Percentiles rank a stretch among this genome's conserved stretches.
Conservation (phyloP, 805 yeast genomes). For the Schizosaccharomyces osmophilus region DNA sequence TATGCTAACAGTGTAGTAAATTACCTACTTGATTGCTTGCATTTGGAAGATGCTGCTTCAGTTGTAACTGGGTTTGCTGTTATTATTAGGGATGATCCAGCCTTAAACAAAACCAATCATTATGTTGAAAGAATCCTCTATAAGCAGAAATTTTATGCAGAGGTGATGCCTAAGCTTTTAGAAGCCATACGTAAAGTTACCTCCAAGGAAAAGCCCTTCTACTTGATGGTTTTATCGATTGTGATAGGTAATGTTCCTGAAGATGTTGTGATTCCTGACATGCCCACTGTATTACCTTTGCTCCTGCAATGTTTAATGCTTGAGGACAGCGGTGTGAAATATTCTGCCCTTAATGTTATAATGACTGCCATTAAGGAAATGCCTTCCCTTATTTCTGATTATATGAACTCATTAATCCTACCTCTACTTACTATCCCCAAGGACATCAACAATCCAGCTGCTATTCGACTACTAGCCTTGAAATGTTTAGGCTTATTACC, state of each 20-base stretch:
- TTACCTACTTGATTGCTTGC: not conserved
- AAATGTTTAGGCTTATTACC: not conserved
- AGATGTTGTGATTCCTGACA: slow-evolving; percentile 37
- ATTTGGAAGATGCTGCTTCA: not conserved
- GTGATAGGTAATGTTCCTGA: slow-evolving; percentile 41
- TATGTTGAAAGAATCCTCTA: slow-evolving; percentile 42
- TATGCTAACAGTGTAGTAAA: not conserved
- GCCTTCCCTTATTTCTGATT: not conserved
- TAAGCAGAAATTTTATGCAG: slow-evolving; percentile 56
- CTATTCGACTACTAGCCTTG: not conserved
- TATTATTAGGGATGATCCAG: slow-evolving; percentile 39
- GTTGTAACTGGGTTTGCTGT: slow-evolving; percentile 23
- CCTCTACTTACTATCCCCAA: not conserved
- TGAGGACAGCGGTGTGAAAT: slow-evolving; percentile 4
- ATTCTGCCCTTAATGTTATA: not conserved
- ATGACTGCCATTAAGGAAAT: not conserved
- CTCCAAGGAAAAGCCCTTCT: slow-evolving; percentile 8
- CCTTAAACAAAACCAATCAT: slow-evolving; percentile 29
- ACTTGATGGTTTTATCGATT: slow-evolving; percentile 40
- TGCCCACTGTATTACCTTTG: slow-evolving; percentile 43
- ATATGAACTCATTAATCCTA: not conserved
- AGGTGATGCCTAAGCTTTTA: slow-evolving; percentile 32
- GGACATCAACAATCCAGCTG: not conserved
- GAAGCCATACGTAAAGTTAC: slow-evolving; percentile 17
- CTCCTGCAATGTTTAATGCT: slow-evolving; percentile 38